These are phyloP conservation scores for Monilinia vaccinii-corymbosi DNA, from an alignment of 2,329 filamentous ascomycete species.

Conservation along the genomic window DNA sequence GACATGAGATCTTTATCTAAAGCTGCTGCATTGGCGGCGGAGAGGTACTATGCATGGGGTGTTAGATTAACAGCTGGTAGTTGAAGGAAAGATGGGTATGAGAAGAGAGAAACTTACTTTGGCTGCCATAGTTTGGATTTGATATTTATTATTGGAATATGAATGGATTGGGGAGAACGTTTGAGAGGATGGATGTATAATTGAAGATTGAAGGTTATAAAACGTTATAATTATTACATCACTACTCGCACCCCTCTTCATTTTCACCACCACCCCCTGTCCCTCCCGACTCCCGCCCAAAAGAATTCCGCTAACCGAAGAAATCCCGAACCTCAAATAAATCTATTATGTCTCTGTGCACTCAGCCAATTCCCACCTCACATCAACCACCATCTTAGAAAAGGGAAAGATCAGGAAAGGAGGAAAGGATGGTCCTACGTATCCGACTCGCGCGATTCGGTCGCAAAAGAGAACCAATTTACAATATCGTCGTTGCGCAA, in stretches of 20 bases:
- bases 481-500: constrained; percentile 95
- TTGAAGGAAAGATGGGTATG: too few relatives aligned
- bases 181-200: too few relatives aligned
- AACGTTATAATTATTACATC: too few relatives aligned
- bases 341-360: background rate
- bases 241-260: background rate
- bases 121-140: background rate
- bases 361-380: background rate
- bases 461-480: constrained; percentile 78
- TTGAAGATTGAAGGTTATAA: too few relatives aligned
- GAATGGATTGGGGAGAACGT: too few relatives aligned
- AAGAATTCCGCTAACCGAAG: background rate
- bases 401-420: background rate
- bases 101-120: background rate
- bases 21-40: constrained; percentile 76
- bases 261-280: background rate
- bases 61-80: background rate
- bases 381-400: constrained; percentile 33
- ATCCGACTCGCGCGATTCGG: constrained; percentile 93
- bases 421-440: constrained; percentile 72
- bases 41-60: constrained; percentile 55
- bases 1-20: constrained; percentile 94
- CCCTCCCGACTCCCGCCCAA: background rate
- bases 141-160: too few relatives aligned
- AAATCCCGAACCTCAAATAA: background rate